A percentile compares a stretch with the other conserved stretches of the same genome.
These are phyloP conservation scores for Auricularia heimuer DNA, from an alignment of 768 basidiomycete species.

Conservation along the genomic window DNA sequence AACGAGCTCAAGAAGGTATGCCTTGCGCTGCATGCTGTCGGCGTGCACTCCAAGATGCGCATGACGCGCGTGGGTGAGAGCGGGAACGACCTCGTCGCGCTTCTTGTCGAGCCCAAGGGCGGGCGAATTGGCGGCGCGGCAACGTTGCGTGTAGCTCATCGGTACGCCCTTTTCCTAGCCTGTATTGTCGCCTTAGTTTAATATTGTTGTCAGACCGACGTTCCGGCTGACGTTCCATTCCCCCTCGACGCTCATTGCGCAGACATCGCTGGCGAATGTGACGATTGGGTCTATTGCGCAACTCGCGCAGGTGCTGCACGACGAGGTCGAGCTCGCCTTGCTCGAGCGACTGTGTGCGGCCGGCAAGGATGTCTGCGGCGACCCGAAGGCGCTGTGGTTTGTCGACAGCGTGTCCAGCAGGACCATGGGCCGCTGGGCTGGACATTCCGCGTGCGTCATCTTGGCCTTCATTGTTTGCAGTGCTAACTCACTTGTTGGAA, in stretches of 20 bases:
- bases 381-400: slow-evolving; percentile 57
- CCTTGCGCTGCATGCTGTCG: slow-evolving; percentile 38
- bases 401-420: slow-evolving; percentile 58
- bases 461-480: neutral
- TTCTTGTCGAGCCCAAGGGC: slow-evolving; percentile 31
- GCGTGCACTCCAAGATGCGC: slow-evolving; percentile 45
- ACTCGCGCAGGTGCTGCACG: slow-evolving; percentile 59
- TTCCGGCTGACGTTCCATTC: slow-evolving; percentile 67
- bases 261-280: slow-evolving; percentile 71
- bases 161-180: slow-evolving; percentile 29
- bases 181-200: neutral
- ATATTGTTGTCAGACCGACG: slow-evolving; percentile 42
- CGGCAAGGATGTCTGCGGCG: slow-evolving; percentile 46
- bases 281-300: slow-evolving; percentile 67
- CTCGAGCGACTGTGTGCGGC: slow-evolving; percentile 59
- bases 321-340: slow-evolving; percentile 68
- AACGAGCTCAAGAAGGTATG: slow-evolving; percentile 45
- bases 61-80: slow-evolving; percentile 61
- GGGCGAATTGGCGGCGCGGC: slow-evolving; percentile 60
- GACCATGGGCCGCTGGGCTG: slow-evolving; percentile 69
- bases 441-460: slow-evolving; percentile 57
- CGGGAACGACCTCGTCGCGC: slow-evolving; percentile 46
- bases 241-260: slow-evolving; percentile 67
- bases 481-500: slow-evolving; percentile 2
- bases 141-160: slow-evolving; percentile 56